Percentiles rank a stretch among this genome's conserved stretches.
Evolutionary conservation across 164 flowering plant species (phyloP).

Genomic region (Liquidambar formosana): DNA sequence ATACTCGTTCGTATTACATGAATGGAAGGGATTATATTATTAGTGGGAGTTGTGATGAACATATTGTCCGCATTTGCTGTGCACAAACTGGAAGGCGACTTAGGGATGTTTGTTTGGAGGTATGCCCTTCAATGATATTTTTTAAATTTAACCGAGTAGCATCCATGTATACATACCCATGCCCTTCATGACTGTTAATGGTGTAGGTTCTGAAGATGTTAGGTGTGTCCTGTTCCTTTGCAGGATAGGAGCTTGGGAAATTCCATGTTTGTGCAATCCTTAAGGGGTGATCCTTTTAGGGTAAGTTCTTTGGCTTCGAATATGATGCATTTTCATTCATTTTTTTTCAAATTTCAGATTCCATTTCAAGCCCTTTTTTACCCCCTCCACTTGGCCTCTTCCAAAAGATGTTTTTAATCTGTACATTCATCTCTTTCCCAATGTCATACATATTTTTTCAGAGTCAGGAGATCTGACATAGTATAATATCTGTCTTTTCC

Average conservation of each 20-base stretch:
- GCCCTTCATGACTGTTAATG: not conserved
- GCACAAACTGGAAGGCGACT: constrained; percentile 68
- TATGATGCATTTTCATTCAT: not conserved
- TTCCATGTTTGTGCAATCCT: constrained; percentile 56
- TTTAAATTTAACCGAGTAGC: not conserved
- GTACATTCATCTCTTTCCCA: no score
- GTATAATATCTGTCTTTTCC: not conserved
- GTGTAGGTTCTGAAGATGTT: not conserved
- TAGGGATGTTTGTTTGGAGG: constrained; percentile 57
- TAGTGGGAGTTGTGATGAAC: constrained; percentile 66
- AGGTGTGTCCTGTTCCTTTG: constrained; percentile 14
- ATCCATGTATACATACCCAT: not conserved
- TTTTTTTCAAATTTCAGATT: not conserved
- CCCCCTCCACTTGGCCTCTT: not conserved
- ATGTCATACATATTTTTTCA: no score
- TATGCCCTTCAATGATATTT: constrained; percentile 13
- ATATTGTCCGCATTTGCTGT: constrained; percentile 57
- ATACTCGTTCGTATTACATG: constrained; percentile 67
- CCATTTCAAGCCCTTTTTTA: no score
- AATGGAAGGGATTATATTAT: constrained; percentile 63
- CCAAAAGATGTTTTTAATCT: not conserved
- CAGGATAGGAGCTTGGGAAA: constrained; percentile 43
- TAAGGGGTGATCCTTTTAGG: constrained; percentile 70
- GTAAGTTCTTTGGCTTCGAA: constrained; percentile 32
- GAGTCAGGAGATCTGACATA: not conserved